Evolutionary conservation across 805 yeast species (phyloP).

Genomic region (Teunomyces panamensis): DNA sequence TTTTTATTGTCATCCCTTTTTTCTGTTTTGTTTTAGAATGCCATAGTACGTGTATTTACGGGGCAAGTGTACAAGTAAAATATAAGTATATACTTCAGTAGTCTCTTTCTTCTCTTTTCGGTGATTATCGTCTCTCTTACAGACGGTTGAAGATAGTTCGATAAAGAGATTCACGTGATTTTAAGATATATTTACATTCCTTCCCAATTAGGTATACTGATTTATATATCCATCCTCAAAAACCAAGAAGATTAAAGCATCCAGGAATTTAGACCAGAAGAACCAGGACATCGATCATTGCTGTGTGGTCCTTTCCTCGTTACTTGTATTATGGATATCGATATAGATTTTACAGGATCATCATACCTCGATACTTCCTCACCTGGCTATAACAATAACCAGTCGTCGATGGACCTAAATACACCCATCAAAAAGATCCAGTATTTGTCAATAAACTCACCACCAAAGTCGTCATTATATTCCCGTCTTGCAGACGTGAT

Average conservation of each 20-base stretch:
- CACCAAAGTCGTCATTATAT: slow-evolving; percentile 12
- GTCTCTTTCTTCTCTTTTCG: no score
- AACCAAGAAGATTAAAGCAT: background rate
- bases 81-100: no score
- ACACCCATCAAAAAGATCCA: slow-evolving; percentile 42
- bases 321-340: background rate
- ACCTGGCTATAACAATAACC: slow-evolving; percentile 6
- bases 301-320: background rate
- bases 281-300: background rate
- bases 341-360: background rate
- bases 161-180: background rate
- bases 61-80: no score
- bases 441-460: slow-evolving; percentile 31
- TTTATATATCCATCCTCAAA: slow-evolving; percentile 2
- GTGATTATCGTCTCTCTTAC: no score
- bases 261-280: background rate
- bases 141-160: no score
- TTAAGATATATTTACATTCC: background rate
- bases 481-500: slow-evolving; percentile 2
- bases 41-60: background rate
- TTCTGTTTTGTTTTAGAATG: background rate
- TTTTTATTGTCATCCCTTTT: background rate
- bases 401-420: slow-evolving; percentile 19
- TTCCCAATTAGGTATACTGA: slow-evolving; percentile 2
- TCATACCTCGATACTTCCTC: slow-evolving; percentile 1